Conservation (phyloP, 768 basidiomycete species). For the Mrakia frigida region DNA sequence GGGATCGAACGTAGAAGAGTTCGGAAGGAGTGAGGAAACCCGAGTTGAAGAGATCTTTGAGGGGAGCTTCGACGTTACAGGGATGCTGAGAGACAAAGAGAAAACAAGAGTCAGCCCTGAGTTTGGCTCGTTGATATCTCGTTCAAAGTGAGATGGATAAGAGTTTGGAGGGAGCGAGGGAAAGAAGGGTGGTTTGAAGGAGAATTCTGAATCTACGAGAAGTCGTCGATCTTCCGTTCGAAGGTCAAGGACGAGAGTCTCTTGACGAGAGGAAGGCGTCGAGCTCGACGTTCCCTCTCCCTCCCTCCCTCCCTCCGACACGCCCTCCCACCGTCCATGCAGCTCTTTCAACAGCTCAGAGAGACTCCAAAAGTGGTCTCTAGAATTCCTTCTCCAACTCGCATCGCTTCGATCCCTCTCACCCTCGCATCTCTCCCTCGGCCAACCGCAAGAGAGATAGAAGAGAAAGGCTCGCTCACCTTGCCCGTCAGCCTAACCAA, state of each 20-base stretch:
- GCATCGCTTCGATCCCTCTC: neutral
- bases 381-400: neutral
- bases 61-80: conserved; percentile 54
- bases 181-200: too few species aligned
- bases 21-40: conserved; percentile 57
- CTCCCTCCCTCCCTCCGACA: neutral
- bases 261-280: neutral
- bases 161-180: too few species aligned
- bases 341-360: neutral
- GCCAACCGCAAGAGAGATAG: too few species aligned
- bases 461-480: conserved; percentile 10
- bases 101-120: conserved; percentile 41
- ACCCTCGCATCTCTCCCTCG: neutral
- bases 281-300: neutral
- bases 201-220: too few species aligned
- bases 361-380: too few species aligned
- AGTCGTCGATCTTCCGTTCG: neutral
- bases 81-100: conserved; percentile 48
- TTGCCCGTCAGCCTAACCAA: conserved; percentile 43
- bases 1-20: conserved; percentile 60
- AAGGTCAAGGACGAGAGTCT: neutral
- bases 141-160: neutral
- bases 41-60: conserved; percentile 31
- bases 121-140: neutral
- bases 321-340: neutral